Evolutionary conservation across 1,284 basidiomycete species (phyloP), one percentile per base, ranked within the genome.

Genomic region (Xerocomus alliaceus): DNA sequence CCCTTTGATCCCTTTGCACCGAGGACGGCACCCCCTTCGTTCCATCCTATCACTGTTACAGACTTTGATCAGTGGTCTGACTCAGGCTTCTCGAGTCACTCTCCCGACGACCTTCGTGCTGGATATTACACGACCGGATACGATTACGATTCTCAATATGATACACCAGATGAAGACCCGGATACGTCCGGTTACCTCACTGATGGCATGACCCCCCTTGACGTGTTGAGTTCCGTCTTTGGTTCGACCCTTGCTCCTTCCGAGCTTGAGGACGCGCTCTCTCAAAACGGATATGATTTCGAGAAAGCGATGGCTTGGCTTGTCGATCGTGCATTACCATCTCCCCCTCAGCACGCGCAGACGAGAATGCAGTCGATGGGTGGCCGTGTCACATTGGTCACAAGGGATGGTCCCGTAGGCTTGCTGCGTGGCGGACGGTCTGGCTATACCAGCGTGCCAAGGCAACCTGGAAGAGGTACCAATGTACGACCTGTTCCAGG

Each of bases 171-270:
- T 41, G 85, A 86, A 54, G 87, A 88, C 58, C 74, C 79, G 9
- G 88, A 89, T 28, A 79, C 83, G 5, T 80, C 81, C 17, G 74
- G 71, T 48, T 76, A 71, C 53, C 82, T 93, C 52, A 91, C 89
- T 0, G 90, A 93, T 68, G 93, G 94, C 37, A 97, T 98, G 93
- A 97, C 96, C 2, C 97, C 97, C 1, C 92, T 99, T 68, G 97
- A 98, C 71, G 94, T 98, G 42, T 87, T 99, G 24, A 90, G 88
- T 70, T 95, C 93, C 37, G 93, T 99, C 39, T 98, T 98, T 73
- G 92, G 92, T 41, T 89, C 93, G 5, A 89, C 92, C 2, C 84
- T 97, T 8, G 91, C 95, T 1, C 90, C 93, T 5, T 90, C 90
- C 9, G 95, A 98, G 72, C 84, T 98, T 5, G 97, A 98, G 76